Evolutionary conservation across 352 stramenopile species (phyloP).

Genomic region (Phytophthora uliginosa): DNA sequence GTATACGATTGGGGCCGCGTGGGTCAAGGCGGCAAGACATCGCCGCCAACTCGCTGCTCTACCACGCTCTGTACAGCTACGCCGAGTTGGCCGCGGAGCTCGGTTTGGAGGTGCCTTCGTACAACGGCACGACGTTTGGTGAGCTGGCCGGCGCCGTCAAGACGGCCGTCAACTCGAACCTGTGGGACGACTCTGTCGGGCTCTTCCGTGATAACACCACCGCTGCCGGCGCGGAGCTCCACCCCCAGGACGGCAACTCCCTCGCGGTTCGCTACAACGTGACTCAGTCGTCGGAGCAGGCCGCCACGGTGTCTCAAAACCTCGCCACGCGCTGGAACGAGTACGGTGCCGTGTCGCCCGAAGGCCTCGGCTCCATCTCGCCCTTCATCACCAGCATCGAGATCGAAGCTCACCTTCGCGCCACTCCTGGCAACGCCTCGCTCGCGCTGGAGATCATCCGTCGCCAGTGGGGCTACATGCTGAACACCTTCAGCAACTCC

Average conservation of each 20-base stretch:
- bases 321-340: conserved; percentile 40
- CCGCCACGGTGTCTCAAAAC: conserved; percentile 25
- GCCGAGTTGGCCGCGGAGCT: conserved; percentile 26
- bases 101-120: conserved; percentile 13
- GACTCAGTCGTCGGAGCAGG: conserved; percentile 30
- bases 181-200: conserved; percentile 38
- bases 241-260: conserved; percentile 46
- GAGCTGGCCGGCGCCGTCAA: conserved; percentile 38
- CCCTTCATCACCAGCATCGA: conserved; percentile 46
- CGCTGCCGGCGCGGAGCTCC: conserved; percentile 18
- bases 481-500: conserved; percentile 47
- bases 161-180: conserved; percentile 34
- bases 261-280: conserved; percentile 47
- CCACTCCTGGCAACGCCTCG: conserved; percentile 32
- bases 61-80: conserved; percentile 32
- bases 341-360: conserved; percentile 41
- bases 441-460: conserved; percentile 42
- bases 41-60: conserved; percentile 45
- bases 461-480: conserved; percentile 52
- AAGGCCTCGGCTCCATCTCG: conserved; percentile 40
- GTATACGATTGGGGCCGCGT: conserved; percentile 43
- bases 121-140: conserved; percentile 35
- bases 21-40: conserved; percentile 51
- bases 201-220: conserved; percentile 49
- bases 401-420: conserved; percentile 42